These are phyloP conservation scores for Naganishia antarctica DNA, from an alignment of 768 basidiomycete species.

Conservation along the genomic window DNA sequence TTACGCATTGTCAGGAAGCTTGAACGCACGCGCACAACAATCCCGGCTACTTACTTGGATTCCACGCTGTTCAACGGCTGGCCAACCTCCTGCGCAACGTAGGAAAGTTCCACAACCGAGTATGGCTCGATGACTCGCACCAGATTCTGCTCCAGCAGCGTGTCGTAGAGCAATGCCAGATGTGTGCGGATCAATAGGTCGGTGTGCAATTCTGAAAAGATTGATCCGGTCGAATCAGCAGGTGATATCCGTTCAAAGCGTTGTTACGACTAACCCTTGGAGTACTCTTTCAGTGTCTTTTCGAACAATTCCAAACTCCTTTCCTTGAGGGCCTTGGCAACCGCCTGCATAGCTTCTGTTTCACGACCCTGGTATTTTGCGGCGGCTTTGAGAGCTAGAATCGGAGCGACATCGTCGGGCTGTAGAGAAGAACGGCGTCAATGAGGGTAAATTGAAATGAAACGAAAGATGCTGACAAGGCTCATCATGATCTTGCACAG, in stretches of 20 bases:
- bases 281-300: slow-evolving; percentile 76
- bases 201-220: slow-evolving; percentile 72
- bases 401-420: slow-evolving; percentile 88
- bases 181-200: slow-evolving; percentile 95
- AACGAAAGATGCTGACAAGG: slow-evolving; percentile 57
- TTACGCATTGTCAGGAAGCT: background rate
- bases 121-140: slow-evolving; percentile 94
- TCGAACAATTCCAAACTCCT: slow-evolving; percentile 86
- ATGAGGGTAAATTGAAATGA: background rate
- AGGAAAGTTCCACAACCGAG: slow-evolving; percentile 79
- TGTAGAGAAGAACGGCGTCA: slow-evolving; percentile 44
- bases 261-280: slow-evolving; percentile 57
- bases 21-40: background rate
- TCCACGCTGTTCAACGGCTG: slow-evolving; percentile 85
- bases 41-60: slow-evolving; percentile 63
- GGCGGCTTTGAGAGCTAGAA: slow-evolving; percentile 80
- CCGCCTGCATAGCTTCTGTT: slow-evolving; percentile 90
- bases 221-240: background rate
- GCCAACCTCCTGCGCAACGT: slow-evolving; percentile 79
- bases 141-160: slow-evolving; percentile 89
- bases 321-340: slow-evolving; percentile 88
- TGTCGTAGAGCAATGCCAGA: slow-evolving; percentile 88
- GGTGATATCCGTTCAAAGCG: background rate
- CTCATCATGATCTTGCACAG: slow-evolving; percentile 98
- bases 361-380: slow-evolving; percentile 82